Evolutionary conservation across 768 basidiomycete species (phyloP).

Genomic region (Sarcomyxa edulis): DNA sequence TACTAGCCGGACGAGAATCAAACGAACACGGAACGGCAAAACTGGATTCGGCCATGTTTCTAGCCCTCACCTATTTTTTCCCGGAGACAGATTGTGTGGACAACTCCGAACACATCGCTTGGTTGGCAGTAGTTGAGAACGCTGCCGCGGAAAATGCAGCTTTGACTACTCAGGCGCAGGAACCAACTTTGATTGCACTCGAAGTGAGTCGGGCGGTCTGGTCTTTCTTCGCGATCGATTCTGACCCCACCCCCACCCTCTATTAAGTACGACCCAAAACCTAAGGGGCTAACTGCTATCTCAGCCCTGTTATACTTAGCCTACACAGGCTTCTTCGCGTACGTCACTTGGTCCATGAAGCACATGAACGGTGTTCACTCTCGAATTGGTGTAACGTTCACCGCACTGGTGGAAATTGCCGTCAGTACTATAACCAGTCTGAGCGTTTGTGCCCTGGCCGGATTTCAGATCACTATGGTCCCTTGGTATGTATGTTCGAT

Average conservation of each 20-base stretch:
- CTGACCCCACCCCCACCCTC: slow-evolving; percentile 8
- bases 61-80: slow-evolving; percentile 82
- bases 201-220: slow-evolving; percentile 28
- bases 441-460: slow-evolving; percentile 86
- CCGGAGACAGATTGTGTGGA: slow-evolving; percentile 67
- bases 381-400: slow-evolving; percentile 86
- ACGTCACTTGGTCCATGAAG: slow-evolving; percentile 72
- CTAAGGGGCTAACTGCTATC: slow-evolving; percentile 50
- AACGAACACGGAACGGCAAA: slow-evolving; percentile 44
- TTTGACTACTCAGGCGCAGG: slow-evolving; percentile 23
- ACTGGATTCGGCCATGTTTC: slow-evolving; percentile 61
- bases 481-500: slow-evolving; percentile 63
- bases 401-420: slow-evolving; percentile 85
- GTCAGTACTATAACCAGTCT: slow-evolving; percentile 93
- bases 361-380: slow-evolving; percentile 86
- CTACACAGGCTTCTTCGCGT: slow-evolving; percentile 70
- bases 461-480: slow-evolving; percentile 85
- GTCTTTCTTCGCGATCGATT: slow-evolving; percentile 4
- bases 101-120: slow-evolving; percentile 54
- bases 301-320: slow-evolving; percentile 71
- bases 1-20: slow-evolving; percentile 64
- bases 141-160: slow-evolving; percentile 30
- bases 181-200: slow-evolving; percentile 38
- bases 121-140: slow-evolving; percentile 50
- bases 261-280: slow-evolving; percentile 48